Percentiles rank a stretch among this genome's conserved stretches.
Conservation (phyloP, 371 early-diverging fungal species). For the Actinomortierella ambigua region DNA sequence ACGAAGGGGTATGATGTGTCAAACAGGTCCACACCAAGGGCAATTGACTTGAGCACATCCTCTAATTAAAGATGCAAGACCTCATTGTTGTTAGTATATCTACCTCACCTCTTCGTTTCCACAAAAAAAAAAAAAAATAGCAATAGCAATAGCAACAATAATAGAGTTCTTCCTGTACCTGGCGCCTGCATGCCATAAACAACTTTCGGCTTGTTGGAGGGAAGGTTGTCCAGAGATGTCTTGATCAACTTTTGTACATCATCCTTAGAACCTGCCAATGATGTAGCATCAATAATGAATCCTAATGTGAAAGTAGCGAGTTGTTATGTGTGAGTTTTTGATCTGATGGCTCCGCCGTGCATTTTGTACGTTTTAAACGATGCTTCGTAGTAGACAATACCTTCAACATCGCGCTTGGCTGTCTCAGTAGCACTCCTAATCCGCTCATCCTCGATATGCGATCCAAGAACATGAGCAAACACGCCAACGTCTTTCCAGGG, state of each 20-base stretch:
- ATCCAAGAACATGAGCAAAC: conserved; percentile 64
- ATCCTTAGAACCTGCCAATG: conserved; percentile 36
- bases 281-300: conserved; percentile 39
- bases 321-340: too few relatives aligned
- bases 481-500: conserved; percentile 50
- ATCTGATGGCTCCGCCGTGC: too few relatives aligned
- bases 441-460: conserved; percentile 59
- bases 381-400: conserved; percentile 16
- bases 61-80: conserved; percentile 44
- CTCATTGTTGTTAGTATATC: not conserved
- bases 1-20: conserved; percentile 64
- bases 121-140: not conserved
- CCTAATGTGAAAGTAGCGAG: conserved; percentile 10
- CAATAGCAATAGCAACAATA: conserved; percentile 45
- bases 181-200: conserved; percentile 55
- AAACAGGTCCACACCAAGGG: conserved; percentile 74
- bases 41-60: conserved; percentile 63
- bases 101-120: not conserved
- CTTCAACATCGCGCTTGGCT: conserved; percentile 58
- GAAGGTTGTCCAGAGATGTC: conserved; percentile 48
- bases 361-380: too few relatives aligned
- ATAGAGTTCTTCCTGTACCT: conserved; percentile 10
- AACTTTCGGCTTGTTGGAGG: conserved; percentile 48
- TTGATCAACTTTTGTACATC: conserved; percentile 45
- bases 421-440: conserved; percentile 60